Evolutionary conservation across 2,329 filamentous ascomycete species (phyloP), one percentile per base, ranked within the genome.

Genomic region (Penicillium sp.): DNA sequence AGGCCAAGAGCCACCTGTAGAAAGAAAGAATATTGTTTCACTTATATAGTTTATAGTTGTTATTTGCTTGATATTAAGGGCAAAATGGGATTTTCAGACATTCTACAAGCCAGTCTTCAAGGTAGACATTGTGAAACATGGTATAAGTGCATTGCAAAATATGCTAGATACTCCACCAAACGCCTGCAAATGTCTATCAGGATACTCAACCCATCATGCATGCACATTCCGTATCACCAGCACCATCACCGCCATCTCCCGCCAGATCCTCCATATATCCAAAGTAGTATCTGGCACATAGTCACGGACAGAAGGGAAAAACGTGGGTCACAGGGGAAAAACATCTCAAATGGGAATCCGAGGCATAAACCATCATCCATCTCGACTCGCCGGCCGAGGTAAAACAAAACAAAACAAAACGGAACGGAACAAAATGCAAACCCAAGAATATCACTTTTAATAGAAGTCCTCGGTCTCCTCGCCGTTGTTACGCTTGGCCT

Each of bases 1-100:
- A 73, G 66, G 58, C 66, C 16, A 75, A 73, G 70, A 73, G 72
- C 47, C 71, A 70, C 61, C 65, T 77, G 63, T 77, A 67, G 61
- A 59, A 50, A 24, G 31, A 31, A 40, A 52, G 54, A 11, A 24
- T 52, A 37, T 58, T 31, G 27, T 49, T 35, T 16, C 22, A 22
- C 37, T 10, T 33, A 36, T 36, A 33, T 16, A 33, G 41, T 47
- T 47, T 41, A 47, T 35, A 11, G 24, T 43, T 22, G 24, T 36
- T 40, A 35, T 13, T 16, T 56, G n/a, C 37, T 19, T 31, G 18
- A 27, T 44, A 35, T 4, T 14, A 31, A 16, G 35, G 19, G 11
- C 47, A 52, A 47, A 51, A 51, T 56, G 19, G 31, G 24, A 50
- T 9, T 46, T 39, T 27, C 22, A 35, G 19, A 40, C 27, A 36